Conservation (phyloP, 106 monocot genomes). For the Dendrobium nobile region DNA sequence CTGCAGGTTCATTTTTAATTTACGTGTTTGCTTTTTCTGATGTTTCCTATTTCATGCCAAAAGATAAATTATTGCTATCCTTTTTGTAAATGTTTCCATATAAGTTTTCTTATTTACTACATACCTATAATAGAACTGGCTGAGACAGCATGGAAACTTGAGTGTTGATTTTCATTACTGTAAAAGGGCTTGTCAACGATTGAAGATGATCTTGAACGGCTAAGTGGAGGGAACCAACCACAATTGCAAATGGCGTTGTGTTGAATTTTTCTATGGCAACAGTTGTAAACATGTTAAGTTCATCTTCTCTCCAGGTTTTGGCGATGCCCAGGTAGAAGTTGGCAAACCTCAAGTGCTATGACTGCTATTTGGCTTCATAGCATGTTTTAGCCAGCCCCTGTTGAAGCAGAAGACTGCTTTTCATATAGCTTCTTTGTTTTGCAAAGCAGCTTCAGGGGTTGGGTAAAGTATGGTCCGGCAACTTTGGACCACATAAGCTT, state of each 20-base stretch:
- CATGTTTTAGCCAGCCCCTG: too few relatives aligned
- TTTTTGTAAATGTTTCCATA: neutral
- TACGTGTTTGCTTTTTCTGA: slow-evolving; percentile 1
- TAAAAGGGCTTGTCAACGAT: neutral
- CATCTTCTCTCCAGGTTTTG: neutral
- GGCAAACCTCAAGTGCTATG: too few relatives aligned
- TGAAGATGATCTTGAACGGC: neutral
- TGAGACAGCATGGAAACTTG: neutral
- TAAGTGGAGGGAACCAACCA: neutral
- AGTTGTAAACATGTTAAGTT: neutral
- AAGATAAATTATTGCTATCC: neutral
- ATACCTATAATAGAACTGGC: neutral
- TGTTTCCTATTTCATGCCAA: neutral
- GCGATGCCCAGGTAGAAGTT: too few relatives aligned
- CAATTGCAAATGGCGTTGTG: too few relatives aligned
- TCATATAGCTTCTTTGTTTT: too few relatives aligned
- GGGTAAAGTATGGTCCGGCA: too few relatives aligned
- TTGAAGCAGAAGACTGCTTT: too few relatives aligned
- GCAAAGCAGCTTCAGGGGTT: too few relatives aligned
- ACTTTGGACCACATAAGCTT: too few relatives aligned
- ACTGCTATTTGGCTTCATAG: too few relatives aligned
- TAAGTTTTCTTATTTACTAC: neutral
- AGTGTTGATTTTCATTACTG: neutral
- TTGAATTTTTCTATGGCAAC: neutral
- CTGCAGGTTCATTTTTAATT: slow-evolving; percentile 63